Conservation (phyloP, 202 grass and related monocot species). For the Setaria italica region DNA sequence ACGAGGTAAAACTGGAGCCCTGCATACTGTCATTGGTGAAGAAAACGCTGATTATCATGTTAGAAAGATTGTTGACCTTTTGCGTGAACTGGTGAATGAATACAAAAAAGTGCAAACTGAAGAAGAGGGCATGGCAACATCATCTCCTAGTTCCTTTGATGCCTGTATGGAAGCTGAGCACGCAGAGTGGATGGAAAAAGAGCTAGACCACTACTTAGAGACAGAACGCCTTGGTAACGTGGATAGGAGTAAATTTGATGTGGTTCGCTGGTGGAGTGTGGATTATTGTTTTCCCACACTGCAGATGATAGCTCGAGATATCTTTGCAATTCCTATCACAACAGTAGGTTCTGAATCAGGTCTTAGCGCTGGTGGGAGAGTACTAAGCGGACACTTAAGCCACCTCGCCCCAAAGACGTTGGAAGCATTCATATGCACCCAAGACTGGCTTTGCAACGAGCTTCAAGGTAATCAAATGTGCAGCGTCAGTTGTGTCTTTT, state of each 20-base stretch:
- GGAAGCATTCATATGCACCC: background rate
- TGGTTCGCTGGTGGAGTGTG: background rate
- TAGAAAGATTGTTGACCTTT: background rate
- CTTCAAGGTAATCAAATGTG: background rate
- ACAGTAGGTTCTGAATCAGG: background rate
- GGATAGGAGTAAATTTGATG: background rate
- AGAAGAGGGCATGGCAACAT: background rate
- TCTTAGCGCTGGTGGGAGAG: background rate
- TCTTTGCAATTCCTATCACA: background rate
- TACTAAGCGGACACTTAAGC: background rate
- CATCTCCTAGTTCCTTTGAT: background rate
- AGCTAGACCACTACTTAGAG: background rate
- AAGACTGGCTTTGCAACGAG: background rate
- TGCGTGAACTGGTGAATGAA: background rate
- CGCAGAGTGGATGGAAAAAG: background rate
- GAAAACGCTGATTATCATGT: background rate
- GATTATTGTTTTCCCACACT: background rate
- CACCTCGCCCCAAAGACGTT: background rate
- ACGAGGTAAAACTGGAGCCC: background rate
- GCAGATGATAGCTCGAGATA: background rate
- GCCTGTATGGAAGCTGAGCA: background rate
- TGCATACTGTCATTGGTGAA: background rate
- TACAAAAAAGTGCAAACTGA: background rate
- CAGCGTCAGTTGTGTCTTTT: background rate
- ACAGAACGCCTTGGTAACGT: background rate